These are phyloP conservation scores for Funneliformis geosporum DNA, from an alignment of 192 early-diverging fungal species.

Conservation along the genomic window DNA sequence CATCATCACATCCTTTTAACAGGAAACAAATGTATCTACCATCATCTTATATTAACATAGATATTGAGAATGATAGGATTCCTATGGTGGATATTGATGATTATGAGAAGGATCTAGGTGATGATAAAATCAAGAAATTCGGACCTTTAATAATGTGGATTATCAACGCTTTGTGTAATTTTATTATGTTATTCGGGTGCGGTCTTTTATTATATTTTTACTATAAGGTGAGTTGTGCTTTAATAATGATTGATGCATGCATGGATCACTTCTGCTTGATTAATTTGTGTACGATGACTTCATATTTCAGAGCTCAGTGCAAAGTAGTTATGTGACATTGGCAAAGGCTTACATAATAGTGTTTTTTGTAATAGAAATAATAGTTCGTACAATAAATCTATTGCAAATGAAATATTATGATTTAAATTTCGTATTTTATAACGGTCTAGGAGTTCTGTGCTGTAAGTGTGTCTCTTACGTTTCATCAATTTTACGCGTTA, in stretches of 20 bases:
- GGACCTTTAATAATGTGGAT: no score
- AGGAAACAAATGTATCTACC: no score
- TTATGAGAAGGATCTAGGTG: no score
- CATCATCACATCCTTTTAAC: no score
- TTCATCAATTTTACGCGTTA: neutral
- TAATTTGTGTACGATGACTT: neutral
- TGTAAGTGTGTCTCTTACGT: neutral
- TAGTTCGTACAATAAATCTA: neutral
- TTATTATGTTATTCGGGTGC: no score
- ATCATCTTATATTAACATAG: no score
- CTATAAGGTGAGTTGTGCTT: neutral
- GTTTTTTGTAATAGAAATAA: neutral
- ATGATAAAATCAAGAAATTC: no score
- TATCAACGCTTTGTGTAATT: no score
- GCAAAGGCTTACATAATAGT: neutral
- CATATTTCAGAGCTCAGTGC: neutral
- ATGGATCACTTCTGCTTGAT: neutral
- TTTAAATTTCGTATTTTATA: neutral
- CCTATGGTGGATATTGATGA: no score
- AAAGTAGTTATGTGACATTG: neutral
- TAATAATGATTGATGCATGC: neutral
- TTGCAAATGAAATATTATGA: neutral
- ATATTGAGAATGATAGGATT: no score
- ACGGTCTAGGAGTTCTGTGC: neutral
- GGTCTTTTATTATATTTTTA: no score